Evolutionary conservation across 345 rosid genomes (phyloP).

Genomic region (Salix udensis): DNA sequence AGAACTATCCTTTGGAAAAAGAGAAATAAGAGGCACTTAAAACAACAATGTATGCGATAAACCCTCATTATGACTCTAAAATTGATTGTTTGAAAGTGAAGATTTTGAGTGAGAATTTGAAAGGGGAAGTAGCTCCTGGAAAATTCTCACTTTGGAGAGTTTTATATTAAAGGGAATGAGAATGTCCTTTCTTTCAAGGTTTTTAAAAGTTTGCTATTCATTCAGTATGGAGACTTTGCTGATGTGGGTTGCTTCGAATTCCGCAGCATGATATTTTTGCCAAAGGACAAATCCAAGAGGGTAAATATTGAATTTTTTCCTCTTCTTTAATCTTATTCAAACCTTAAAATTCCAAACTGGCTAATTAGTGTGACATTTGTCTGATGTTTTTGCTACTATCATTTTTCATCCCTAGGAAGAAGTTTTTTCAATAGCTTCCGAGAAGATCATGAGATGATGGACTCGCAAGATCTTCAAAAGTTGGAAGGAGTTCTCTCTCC

Average conservation of each 20-base stretch:
- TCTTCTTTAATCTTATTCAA: constrained; percentile 1
- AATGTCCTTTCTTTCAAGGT: not conserved
- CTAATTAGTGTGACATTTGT: not conserved
- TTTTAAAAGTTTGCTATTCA: not conserved
- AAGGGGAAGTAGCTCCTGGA: not conserved
- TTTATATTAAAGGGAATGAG: not conserved
- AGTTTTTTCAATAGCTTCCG: constrained; percentile 70
- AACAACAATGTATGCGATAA: not conserved
- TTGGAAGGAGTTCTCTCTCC: constrained; percentile 91
- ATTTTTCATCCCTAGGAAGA: constrained; percentile 45
- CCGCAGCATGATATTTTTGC: constrained; percentile 88
- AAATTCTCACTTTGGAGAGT: not conserved
- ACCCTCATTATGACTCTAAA: not conserved
- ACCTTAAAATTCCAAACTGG: not conserved
- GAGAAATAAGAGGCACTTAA: not conserved
- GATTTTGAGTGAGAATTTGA: not conserved
- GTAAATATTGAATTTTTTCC: constrained; percentile 31
- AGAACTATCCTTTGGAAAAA: not conserved
- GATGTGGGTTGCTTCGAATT: constrained; percentile 41
- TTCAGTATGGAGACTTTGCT: not conserved
- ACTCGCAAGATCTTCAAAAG: constrained; percentile 85
- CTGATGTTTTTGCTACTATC: not conserved
- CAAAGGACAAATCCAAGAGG: constrained; percentile 74
- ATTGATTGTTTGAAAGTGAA: not conserved
- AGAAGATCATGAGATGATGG: constrained; percentile 83